phyloP scores from a whole-genome alignment of 768 basidiomycete species.

The Trametopsis cervina region DNA sequence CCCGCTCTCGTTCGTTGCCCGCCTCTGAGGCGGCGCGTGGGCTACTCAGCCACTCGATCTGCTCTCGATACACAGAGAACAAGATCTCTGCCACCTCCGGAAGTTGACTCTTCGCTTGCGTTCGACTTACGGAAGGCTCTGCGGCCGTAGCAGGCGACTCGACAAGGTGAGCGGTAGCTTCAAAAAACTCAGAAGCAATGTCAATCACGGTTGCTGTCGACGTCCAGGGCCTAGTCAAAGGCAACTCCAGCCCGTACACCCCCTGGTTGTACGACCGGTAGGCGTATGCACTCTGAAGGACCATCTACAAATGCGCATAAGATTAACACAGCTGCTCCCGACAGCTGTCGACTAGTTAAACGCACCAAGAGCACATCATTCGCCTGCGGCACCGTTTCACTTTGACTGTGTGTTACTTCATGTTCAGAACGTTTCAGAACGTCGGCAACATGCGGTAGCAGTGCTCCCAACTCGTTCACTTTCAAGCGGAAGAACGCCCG shows the following conservation, averaged over 20 bases:
- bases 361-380: conserved; percentile 65
- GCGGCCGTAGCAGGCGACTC: conserved; percentile 30
- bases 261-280: conserved; percentile 66
- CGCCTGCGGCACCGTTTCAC: conserved; percentile 52
- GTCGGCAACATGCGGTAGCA: conserved; percentile 56
- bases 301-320: conserved; percentile 38
- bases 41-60: conserved; percentile 60
- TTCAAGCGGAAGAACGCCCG: conserved; percentile 78
- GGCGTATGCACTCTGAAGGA: conserved; percentile 64
- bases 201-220: conserved; percentile 65
- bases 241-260: conserved; percentile 72
- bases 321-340: too few relatives aligned
- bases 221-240: conserved; percentile 79
- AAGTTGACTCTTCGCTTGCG: conserved; percentile 45
- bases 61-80: conserved; percentile 62
- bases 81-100: conserved; percentile 57
- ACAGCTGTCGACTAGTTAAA: conserved; percentile 6
- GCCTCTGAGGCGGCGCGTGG: conserved; percentile 39
- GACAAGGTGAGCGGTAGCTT: conserved; percentile 45
- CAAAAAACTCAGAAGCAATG: conserved; percentile 64
- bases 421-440: conserved; percentile 38
- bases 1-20: conserved; percentile 46
- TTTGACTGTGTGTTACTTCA: conserved; percentile 37
- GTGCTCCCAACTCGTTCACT: conserved; percentile 54
- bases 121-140: conserved; percentile 22